phyloP scores from a whole-genome alignment of 2,329 filamentous ascomycete species.

The Davidsoniella australis region DNA sequence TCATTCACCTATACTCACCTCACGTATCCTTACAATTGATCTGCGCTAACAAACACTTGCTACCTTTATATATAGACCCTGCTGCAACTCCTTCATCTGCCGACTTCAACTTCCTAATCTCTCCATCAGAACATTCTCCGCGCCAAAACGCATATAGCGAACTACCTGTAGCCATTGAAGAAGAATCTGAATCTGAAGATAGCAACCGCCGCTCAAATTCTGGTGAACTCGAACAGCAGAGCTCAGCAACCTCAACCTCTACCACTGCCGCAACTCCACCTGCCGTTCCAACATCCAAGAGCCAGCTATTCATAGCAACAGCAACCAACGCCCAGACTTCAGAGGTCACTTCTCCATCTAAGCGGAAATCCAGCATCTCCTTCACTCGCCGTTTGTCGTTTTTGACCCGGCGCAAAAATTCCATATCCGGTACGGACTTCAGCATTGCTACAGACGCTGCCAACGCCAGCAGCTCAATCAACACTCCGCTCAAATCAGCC shows the following conservation, averaged over 20 bases:
- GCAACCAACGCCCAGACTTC: background rate
- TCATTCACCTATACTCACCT: no score
- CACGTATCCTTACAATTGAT: no score
- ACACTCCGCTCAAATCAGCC: background rate
- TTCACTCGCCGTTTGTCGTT: slow-evolving; percentile 4
- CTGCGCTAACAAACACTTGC: background rate
- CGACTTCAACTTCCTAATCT: slow-evolving; percentile 2
- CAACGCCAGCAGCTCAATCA: background rate
- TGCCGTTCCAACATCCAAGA: background rate
- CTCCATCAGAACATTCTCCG: slow-evolving; percentile 6
- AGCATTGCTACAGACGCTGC: background rate
- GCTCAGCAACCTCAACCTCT: slow-evolving; percentile 7
- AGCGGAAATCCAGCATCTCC: background rate
- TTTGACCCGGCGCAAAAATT: background rate
- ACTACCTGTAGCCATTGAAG: slow-evolving; percentile 7
- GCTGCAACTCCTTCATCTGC: background rate
- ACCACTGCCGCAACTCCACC: slow-evolving; percentile 1
- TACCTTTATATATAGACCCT: slow-evolving; percentile 6
- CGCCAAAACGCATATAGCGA: slow-evolving; percentile 1
- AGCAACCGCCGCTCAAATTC: slow-evolving; percentile 4
- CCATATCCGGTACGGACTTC: background rate
- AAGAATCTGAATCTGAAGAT: slow-evolving; percentile 8
- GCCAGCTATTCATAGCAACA: background rate
- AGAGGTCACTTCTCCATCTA: slow-evolving; percentile 2
- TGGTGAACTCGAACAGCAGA: slow-evolving; percentile 9